Percentiles rank a stretch among this genome's conserved stretches.
Conservation (phyloP, 306 rosid species). For the Rosa persica region DNA sequence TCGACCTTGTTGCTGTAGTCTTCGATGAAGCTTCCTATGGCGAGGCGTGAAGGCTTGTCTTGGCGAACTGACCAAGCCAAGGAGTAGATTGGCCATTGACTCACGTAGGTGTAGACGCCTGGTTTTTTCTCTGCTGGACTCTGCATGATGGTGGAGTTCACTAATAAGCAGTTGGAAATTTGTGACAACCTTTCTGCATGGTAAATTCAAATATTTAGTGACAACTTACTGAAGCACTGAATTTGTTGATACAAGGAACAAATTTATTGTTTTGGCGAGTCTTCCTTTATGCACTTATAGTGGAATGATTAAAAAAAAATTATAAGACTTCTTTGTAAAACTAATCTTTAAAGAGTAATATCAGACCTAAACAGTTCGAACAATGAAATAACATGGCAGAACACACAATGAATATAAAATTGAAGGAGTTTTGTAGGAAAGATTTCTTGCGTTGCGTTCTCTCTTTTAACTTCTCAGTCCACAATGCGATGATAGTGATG, state of each 20-base stretch:
- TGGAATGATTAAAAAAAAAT: too few relatives aligned
- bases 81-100: constrained; percentile 59
- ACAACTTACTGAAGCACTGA: not conserved
- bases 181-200: constrained; percentile 7
- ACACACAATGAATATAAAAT: too few relatives aligned
- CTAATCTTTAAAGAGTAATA: too few relatives aligned
- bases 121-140: constrained; percentile 28
- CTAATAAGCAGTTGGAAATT: not conserved
- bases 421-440: too few relatives aligned
- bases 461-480: too few relatives aligned
- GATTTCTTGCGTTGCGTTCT: too few relatives aligned
- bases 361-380: too few relatives aligned
- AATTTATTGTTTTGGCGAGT: not conserved
- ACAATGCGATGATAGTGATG: too few relatives aligned
- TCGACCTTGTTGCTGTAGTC: constrained; percentile 66
- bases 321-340: too few relatives aligned
- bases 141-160: constrained; percentile 34
- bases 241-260: not conserved
- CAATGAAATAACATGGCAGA: too few relatives aligned
- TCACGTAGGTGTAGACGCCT: constrained; percentile 47
- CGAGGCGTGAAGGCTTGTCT: constrained; percentile 50
- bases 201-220: not conserved
- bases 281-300: not conserved
- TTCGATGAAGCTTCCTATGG: constrained; percentile 59
- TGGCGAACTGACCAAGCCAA: constrained; percentile 60